Evolutionary conservation across 164 flowering plant species (phyloP), one percentile per base, ranked within the genome.

Genomic region (Brasenia schreberi): DNA sequence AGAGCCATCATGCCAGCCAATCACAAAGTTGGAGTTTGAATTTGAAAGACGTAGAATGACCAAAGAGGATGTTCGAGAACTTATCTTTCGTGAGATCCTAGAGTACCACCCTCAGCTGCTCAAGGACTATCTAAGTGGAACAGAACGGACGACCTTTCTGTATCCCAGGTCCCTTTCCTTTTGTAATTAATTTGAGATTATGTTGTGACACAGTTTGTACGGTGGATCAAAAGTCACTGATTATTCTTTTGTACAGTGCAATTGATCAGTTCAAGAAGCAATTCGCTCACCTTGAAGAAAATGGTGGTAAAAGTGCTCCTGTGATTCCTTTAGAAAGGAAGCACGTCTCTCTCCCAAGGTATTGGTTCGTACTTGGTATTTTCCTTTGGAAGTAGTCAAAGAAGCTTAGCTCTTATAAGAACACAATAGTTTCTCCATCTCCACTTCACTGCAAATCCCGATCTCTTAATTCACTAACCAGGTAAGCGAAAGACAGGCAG

Each of bases 21-120:
- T 89, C 59, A 75, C 89, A 53, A 92, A 89, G 70, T 77, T 92
- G 78, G 98, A 92, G 74, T 92, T 92, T 72, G 98, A 92, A 71
- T 92, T 92, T 80, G 98, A 92, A 81, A 86, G 95, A 74, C 74
- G 92, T 62, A 81, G 88, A 69, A 86, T 85, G 17, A 84, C 96
- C 42, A 92, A 90, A 73, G 98, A 92, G 66, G 98, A 92, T 68
- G 79, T 92, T 18, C 69, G 92, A 16, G 95, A 92, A 70, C 74
- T 92, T 45, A 89, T 92, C 63, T 92, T 84, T 70, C 77, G 90
- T 39, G 98, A 92, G 79, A 87, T 90, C 43, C 77, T 92, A 12
- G 98, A 92, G 68, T 92, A 92, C 75, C 98, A 92, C 81, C 98
- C 95, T 66, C 93, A 85, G 69, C 80, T 92, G 60, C 81, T 87